Conservation (phyloP, 2,329 filamentous ascomycete genomes). For the Lachnum nothofagi region DNA sequence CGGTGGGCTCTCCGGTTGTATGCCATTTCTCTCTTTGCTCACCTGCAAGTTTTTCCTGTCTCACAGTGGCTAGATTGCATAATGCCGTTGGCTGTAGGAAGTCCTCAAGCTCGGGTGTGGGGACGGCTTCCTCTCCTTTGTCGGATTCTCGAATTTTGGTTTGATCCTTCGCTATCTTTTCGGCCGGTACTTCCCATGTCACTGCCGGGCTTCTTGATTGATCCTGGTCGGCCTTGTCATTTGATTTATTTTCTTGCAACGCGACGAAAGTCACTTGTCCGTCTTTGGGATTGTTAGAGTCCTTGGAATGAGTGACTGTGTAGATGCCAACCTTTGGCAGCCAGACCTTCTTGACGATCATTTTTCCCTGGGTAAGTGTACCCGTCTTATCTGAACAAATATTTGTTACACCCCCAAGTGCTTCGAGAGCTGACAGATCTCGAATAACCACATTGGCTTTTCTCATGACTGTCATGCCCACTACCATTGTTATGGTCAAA, state of each 20-base stretch:
- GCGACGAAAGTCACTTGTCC: slow-evolving; percentile 42
- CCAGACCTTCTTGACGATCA: slow-evolving; percentile 56
- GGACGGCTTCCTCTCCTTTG: slow-evolving; percentile 20
- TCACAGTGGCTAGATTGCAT: slow-evolving; percentile 54
- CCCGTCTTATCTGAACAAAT: slow-evolving; percentile 78
- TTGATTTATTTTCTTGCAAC: too few species aligned
- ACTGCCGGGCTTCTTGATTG: slow-evolving; percentile 56
- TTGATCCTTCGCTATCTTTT: slow-evolving; percentile 30
- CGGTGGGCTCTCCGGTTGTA: slow-evolving; percentile 59
- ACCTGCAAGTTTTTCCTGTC: slow-evolving; percentile 30
- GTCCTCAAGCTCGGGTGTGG: slow-evolving; percentile 42
- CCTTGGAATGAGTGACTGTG: slow-evolving; percentile 46
- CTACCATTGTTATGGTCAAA: slow-evolving; percentile 50
- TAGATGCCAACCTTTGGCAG: slow-evolving; percentile 49
- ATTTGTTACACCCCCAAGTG: slow-evolving; percentile 65
- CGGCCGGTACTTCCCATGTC: slow-evolving; percentile 58
- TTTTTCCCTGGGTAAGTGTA: slow-evolving; percentile 55
- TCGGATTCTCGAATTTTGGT: slow-evolving; percentile 24
- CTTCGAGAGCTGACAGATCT: slow-evolving; percentile 52
- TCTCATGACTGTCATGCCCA: slow-evolving; percentile 43
- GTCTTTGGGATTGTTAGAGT: slow-evolving; percentile 51
- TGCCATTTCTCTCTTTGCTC: slow-evolving; percentile 45
- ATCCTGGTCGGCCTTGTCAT: slow-evolving; percentile 50
- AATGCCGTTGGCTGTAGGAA: slow-evolving; percentile 52
- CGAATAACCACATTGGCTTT: slow-evolving; percentile 44